Conservation (phyloP, 495 filamentous ascomycete species). For the Aspergillus taichungensis region DNA sequence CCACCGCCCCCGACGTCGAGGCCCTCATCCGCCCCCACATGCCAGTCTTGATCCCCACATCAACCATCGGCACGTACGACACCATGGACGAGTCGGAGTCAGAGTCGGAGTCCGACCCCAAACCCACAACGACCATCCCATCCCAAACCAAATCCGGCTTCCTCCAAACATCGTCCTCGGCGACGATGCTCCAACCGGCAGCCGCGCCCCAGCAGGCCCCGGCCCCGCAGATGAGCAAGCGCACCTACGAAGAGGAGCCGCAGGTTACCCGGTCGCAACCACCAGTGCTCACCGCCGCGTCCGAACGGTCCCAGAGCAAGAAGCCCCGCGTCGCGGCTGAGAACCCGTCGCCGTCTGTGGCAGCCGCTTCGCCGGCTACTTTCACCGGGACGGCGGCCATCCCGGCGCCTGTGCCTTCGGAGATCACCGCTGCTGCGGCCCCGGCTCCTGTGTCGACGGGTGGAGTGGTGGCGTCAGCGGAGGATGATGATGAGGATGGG, state of each 20-base stretch:
- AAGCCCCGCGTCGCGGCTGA: slow-evolving; percentile 18
- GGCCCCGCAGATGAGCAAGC: slow-evolving; percentile 20
- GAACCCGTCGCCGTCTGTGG: slow-evolving; percentile 2
- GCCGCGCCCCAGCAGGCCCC: not conserved
- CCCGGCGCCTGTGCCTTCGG: slow-evolving; percentile 3
- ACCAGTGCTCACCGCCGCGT: not conserved
- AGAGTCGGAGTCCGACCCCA: slow-evolving; percentile 31
- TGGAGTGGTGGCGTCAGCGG: not conserved
- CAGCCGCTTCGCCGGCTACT: slow-evolving; percentile 4
- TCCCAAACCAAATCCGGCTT: slow-evolving; percentile 17
- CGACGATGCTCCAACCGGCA: slow-evolving; percentile 1
- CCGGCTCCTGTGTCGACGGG: not conserved
- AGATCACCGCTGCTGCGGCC: not conserved
- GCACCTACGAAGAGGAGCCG: slow-evolving; percentile 22
- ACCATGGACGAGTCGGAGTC: slow-evolving; percentile 32
- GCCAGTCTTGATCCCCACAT: slow-evolving; percentile 40
- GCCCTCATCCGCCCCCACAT: slow-evolving; percentile 59
- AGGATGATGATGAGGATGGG: slow-evolving; percentile 24
- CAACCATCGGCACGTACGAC: slow-evolving; percentile 19
- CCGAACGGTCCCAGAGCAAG: slow-evolving; percentile 18
- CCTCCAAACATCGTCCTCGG: slow-evolving; percentile 16
- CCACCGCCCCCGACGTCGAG: slow-evolving; percentile 57
- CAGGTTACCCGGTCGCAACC: slow-evolving; percentile 1
- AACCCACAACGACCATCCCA: slow-evolving; percentile 6
- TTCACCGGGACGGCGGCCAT: slow-evolving; percentile 9